Evolutionary conservation across 2,329 filamentous ascomycete genomes (phyloP), one percentile per base, ranked within the genome.

Genomic region (Westerdykella sp.): DNA sequence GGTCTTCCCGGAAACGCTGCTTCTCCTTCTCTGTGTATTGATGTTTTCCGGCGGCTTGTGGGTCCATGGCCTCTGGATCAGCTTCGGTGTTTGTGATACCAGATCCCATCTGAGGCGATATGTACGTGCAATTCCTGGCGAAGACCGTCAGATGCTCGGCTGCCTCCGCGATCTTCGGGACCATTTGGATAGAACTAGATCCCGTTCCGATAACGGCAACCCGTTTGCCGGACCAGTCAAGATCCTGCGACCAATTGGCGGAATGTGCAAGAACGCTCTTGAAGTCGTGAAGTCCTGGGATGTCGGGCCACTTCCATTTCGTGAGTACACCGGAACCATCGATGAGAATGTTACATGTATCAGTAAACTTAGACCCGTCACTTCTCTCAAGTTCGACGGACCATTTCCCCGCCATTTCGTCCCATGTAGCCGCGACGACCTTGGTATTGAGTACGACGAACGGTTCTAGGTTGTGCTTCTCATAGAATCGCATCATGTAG

Each of bases 381-480:
- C 50, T 65, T 47, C 72, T 58, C 22, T 61, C 58, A 12, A 74
- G 55, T 43, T 69, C 71, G n/a, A 76, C 69, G 4, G 56, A 61
- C 73, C 73, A 76, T 46, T 71, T 56, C 6, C 71, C 72, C 11
- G 56, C 56, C 6, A 69, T 61, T 34, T 74, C 70, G 37, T 72
- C 56, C 73, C 71, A 75, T 32, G 67, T 67, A 30, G 67, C 68
- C 3, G 68, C 69, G 3, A 65, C 55, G 13, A 75, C 64, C 44
- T 71, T 60, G 12, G 67, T 70, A 42, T 69, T 66, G 58, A 75
- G 73, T 6, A 54, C 69, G 69, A 75, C 74, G 52, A 73, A 73
- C 47, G 73, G 73, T 16, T 69, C 60, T 9, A 75, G 60, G 36
- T 67, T 69, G 49, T 73, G 72, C 1, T 60, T 66, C 10, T 70